Conservation (phyloP, 768 basidiomycete genomes). For the Leccinum longicurvipes region DNA sequence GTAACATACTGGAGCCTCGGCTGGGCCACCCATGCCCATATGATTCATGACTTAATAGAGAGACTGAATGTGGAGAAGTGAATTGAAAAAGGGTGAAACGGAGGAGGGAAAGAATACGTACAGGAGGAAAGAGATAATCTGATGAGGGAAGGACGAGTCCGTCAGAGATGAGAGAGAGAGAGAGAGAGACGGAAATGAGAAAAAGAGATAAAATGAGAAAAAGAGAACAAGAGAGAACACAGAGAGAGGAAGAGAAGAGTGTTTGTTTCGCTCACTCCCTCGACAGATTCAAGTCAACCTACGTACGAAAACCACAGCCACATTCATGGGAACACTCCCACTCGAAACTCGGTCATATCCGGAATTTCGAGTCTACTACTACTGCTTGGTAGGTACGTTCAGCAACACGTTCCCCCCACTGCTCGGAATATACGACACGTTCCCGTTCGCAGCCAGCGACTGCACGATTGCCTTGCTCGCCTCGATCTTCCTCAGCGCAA, state of each 20-base stretch:
- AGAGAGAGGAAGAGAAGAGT: conserved; percentile 16
- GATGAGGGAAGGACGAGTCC: conserved; percentile 37
- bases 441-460: conserved; percentile 72
- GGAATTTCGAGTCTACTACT: background rate
- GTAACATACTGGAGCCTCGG: conserved; percentile 72
- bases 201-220: conserved; percentile 32
- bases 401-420: conserved; percentile 77
- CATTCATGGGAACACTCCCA: conserved; percentile 25
- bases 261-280: conserved; percentile 17
- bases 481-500: conserved; percentile 94
- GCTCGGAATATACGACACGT: conserved; percentile 88
- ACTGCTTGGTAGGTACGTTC: conserved; percentile 63
- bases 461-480: conserved; percentile 96
- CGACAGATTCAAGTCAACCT: conserved; percentile 23
- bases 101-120: conserved; percentile 18
- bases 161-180: conserved; percentile 31
- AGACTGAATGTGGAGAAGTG: conserved; percentile 23
- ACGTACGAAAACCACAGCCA: conserved; percentile 22
- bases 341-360: conserved; percentile 22
- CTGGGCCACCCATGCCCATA: conserved; percentile 65
- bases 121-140: conserved; percentile 39
- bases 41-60: conserved; percentile 64
- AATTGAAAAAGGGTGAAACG: background rate
- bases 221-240: conserved; percentile 25
- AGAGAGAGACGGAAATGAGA: conserved; percentile 36